Evolutionary conservation across 1,284 basidiomycete species (phyloP), one percentile per base, ranked within the genome.

Genomic region (Megacollybia platyphylla): DNA sequence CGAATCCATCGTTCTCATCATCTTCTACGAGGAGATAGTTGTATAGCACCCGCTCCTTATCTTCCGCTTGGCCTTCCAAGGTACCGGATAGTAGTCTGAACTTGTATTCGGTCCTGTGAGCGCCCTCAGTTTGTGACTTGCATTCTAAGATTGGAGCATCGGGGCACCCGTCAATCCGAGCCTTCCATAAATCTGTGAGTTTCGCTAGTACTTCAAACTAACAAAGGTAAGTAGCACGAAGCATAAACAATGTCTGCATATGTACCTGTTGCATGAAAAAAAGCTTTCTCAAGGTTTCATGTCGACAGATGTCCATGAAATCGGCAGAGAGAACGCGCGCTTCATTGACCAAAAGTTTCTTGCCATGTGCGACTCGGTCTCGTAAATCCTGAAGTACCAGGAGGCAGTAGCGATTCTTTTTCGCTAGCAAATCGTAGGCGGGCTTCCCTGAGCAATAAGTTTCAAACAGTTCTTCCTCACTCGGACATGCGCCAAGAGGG

Each of bases 201-300:
- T 61, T 65, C 0, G 66, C 52, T 0, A 71, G 52, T 1, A 70
- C 66, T 50, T 72, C 70, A 45, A 72, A 71, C 69, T 71, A 43
- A 3, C 27, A n/a, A 17, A 24, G 29, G 31, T 17, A 36, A 34
- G 30, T 10, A n/a, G 41, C 32, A 36, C 43, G 32, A 10, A 9
- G 38, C 13, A 26, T 9, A n/a, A 11, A 24, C 9, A 26, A 37
- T 27, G 36, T 24, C 10, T 10, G 13, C 18, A 42, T 8, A 51
- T 56, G 26, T 41, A 68, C 69, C 59, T 72, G 68, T 48, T 68
- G 67, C 63, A 71, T 70, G 49, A 66, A 70, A 48, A 71, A 68
- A 1, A 72, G 52, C 48, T 71, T 71, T 24, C 67, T 60, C 13
- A 71, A 48, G 29, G 62, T 56, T 5, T 60, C 57, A 40, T 34